Evolutionary conservation across 495 filamentous ascomycete genomes (phyloP).

Genomic region (Podospora pseudocomata): DNA sequence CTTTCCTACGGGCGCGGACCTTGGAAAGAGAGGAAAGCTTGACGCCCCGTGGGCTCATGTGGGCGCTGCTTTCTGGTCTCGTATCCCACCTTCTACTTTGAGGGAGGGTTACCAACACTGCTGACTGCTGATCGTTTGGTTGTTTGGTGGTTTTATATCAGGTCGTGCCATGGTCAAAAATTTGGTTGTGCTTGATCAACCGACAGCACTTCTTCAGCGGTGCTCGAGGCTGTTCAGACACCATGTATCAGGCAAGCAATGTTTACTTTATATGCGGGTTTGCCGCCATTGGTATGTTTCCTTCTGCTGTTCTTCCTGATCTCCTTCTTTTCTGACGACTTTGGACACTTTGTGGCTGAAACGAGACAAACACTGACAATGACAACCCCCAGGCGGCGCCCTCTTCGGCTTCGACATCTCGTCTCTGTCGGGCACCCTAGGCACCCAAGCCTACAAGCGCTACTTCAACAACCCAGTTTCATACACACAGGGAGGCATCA

Average conservation of each 20-base stretch:
- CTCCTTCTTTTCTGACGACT: neutral
- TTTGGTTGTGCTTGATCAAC: neutral
- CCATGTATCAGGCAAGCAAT: slow-evolving; percentile 48
- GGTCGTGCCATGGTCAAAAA: neutral
- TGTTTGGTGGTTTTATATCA: neutral
- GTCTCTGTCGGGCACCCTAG: slow-evolving; percentile 65
- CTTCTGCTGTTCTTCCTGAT: neutral
- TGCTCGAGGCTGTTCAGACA: neutral
- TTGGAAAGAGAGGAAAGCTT: neutral
- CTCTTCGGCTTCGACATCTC: slow-evolving; percentile 74
- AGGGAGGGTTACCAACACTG: neutral
- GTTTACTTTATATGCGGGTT: slow-evolving; percentile 64
- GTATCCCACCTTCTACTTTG: neutral
- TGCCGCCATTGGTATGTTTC: slow-evolving; percentile 57
- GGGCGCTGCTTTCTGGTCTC: neutral
- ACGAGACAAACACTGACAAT: neutral
- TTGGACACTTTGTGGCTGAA: neutral
- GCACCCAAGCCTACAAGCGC: slow-evolving; percentile 56
- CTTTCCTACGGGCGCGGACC: neutral
- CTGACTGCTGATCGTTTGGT: neutral
- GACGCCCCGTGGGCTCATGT: neutral
- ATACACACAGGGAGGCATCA: slow-evolving; percentile 61
- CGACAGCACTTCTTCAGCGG: neutral
- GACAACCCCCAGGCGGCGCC: slow-evolving; percentile 48
- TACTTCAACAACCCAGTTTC: slow-evolving; percentile 57